Conservation (phyloP, 2,329 filamentous ascomycete species). For the Claviceps arundinis region DNA sequence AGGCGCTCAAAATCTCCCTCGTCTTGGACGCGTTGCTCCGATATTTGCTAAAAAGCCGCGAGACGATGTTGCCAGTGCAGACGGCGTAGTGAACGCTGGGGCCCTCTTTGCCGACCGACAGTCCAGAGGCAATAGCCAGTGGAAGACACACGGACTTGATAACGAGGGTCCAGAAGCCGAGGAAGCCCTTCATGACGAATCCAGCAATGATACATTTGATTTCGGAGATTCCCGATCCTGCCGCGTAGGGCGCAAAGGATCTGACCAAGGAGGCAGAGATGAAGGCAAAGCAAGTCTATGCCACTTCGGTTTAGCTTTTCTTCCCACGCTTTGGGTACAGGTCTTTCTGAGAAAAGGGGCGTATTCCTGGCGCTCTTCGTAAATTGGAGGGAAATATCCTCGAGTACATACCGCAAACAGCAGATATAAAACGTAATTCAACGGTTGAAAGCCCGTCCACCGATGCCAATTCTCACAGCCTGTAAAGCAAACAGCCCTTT, state of each 20-base stretch:
- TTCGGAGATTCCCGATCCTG: conserved; percentile 92
- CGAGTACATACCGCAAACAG: conserved; percentile 54
- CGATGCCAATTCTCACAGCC: conserved; percentile 78
- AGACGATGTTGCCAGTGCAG: conserved; percentile 94
- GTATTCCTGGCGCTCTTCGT: no score
- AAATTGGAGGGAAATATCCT: no score
- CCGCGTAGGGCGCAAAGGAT: conserved; percentile 86
- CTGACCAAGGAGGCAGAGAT: conserved; percentile 76
- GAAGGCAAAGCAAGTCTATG: conserved; percentile 62
- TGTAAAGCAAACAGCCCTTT: conserved; percentile 16
- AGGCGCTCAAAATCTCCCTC: conserved; percentile 86
- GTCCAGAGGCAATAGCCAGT: conserved; percentile 80
- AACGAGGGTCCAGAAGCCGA: conserved; percentile 78
- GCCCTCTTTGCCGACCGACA: conserved; percentile 93
- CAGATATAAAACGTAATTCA: conserved; percentile 85
- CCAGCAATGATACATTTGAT: conserved; percentile 99
- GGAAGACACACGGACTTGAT: conserved; percentile 92
- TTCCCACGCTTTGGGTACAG: not conserved
- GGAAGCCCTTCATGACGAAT: conserved; percentile 97
- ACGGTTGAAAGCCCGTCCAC: conserved; percentile 66
- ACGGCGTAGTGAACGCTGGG: conserved; percentile 99
- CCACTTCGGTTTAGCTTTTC: not conserved
- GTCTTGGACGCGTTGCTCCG: conserved; percentile 85
- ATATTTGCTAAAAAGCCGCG: conserved; percentile 84
- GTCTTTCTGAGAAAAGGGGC: not conserved